A percentile compares a stretch with the other conserved stretches of the same genome.
Conservation (phyloP, 768 basidiomycete species). For the Phylloporus arenicola region DNA sequence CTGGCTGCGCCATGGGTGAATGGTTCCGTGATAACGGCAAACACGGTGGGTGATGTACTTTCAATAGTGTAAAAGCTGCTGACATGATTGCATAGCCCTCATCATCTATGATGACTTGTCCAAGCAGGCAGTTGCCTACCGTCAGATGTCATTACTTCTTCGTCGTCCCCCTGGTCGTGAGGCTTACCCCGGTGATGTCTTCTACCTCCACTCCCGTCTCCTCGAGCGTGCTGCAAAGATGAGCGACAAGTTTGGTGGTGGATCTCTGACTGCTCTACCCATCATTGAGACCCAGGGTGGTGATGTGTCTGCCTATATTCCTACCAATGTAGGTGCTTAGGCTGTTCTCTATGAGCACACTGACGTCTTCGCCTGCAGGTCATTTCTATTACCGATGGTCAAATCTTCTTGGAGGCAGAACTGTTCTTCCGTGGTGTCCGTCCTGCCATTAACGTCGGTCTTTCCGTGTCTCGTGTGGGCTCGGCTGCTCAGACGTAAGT, state of each 20-base stretch:
- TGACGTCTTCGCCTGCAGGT: slow-evolving; percentile 48
- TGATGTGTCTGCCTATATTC: slow-evolving; percentile 99
- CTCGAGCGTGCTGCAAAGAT: slow-evolving; percentile 99
- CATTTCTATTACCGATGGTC: slow-evolving; percentile 99
- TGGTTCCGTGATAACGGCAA: slow-evolving; percentile 99
- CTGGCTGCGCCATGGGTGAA: slow-evolving; percentile 99
- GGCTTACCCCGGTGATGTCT: slow-evolving; percentile 99
- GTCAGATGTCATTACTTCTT: slow-evolving; percentile 99
- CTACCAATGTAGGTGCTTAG: slow-evolving; percentile 62
- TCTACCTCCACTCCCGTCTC: slow-evolving; percentile 99
- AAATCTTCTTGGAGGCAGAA: slow-evolving; percentile 99
- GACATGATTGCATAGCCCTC: slow-evolving; percentile 50
- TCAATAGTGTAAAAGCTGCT: slow-evolving; percentile 3
- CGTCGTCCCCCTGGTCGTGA: slow-evolving; percentile 99
- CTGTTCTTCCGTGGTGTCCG: slow-evolving; percentile 99
- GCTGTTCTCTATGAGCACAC: not conserved
- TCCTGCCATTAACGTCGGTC: slow-evolving; percentile 99
- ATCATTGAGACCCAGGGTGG: slow-evolving; percentile 99
- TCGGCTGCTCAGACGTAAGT: slow-evolving; percentile 98
- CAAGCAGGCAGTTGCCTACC: slow-evolving; percentile 99
- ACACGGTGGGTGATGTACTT: slow-evolving; percentile 63
- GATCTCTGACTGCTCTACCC: slow-evolving; percentile 96
- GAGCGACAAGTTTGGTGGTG: slow-evolving; percentile 98
- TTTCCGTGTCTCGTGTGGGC: slow-evolving; percentile 99
- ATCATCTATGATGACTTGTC: slow-evolving; percentile 99